A percentile compares a stretch with the other conserved stretches of the same genome.
These are phyloP conservation scores for Lachancea quebecensis DNA, from an alignment of 805 yeast genomes.

Conservation along the genomic window DNA sequence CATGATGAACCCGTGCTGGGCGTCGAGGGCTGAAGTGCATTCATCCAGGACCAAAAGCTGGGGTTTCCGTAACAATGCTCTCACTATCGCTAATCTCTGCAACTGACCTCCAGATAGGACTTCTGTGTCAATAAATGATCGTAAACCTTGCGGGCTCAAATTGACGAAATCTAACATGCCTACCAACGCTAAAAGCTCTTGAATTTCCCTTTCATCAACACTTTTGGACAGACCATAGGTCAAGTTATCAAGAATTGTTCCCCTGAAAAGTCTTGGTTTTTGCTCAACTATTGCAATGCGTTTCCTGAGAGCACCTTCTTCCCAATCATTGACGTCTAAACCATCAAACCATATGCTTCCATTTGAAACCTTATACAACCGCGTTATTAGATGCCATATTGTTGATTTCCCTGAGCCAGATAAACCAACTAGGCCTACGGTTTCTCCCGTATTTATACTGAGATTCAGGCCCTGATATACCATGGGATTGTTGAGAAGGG, in stretches of 20 bases:
- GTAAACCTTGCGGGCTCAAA: slow-evolving; percentile 49
- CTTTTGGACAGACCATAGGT: slow-evolving; percentile 44
- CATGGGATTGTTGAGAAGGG: slow-evolving; percentile 24
- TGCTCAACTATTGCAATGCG: slow-evolving; percentile 70
- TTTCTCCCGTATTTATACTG: slow-evolving; percentile 38
- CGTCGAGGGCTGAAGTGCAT: slow-evolving; percentile 82
- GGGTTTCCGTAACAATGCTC: slow-evolving; percentile 70
- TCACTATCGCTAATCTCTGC: slow-evolving; percentile 76
- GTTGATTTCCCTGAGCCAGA: slow-evolving; percentile 95
- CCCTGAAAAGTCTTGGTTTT: slow-evolving; percentile 62
- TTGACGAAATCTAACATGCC: slow-evolving; percentile 50
- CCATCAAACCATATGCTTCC: slow-evolving; percentile 42
- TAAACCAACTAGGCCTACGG: slow-evolving; percentile 68
- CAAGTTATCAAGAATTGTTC: slow-evolving; percentile 65
- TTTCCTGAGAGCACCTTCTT: slow-evolving; percentile 43
- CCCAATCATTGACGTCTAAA: slow-evolving; percentile 40
- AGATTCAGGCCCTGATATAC: slow-evolving; percentile 41
- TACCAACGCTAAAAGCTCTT: slow-evolving; percentile 37
- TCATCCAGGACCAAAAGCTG: slow-evolving; percentile 69
- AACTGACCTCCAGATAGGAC: slow-evolving; percentile 85
- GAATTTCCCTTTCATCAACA: slow-evolving; percentile 33
- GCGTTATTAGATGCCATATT: slow-evolving; percentile 46
- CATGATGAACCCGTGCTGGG: slow-evolving; percentile 48
- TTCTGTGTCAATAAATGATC: slow-evolving; percentile 47
- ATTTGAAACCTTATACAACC: slow-evolving; percentile 40